Conservation (phyloP, 345 rosid genomes). For the Crucihimalaya himalaica region DNA sequence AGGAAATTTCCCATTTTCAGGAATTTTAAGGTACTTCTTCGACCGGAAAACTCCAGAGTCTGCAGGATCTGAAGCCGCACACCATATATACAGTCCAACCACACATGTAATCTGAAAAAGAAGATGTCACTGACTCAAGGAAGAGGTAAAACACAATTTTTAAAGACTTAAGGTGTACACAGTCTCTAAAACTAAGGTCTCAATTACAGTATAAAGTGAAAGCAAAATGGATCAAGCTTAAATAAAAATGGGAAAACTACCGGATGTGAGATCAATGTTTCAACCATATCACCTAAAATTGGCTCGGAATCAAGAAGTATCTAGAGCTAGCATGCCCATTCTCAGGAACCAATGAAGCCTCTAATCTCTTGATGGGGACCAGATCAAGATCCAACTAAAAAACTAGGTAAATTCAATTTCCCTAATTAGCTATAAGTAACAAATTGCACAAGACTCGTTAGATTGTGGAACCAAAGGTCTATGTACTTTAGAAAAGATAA, state of each 20-base stretch:
- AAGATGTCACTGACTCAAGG: background rate
- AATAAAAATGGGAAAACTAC: background rate
- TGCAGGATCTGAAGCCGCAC: constrained; percentile 93
- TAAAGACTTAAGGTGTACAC: background rate
- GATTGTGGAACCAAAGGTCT: constrained; percentile 23
- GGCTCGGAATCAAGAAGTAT: background rate
- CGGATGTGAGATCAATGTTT: constrained; percentile 1
- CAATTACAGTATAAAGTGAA: background rate
- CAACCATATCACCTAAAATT: background rate
- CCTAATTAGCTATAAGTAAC: constrained; percentile 23
- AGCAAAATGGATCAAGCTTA: constrained; percentile 1
- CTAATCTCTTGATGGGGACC: constrained; percentile 1
- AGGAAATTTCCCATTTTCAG: constrained; percentile 50
- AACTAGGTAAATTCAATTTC: constrained; percentile 7
- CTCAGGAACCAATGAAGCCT: background rate
- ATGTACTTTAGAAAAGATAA: constrained; percentile 23
- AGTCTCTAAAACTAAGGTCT: background rate
- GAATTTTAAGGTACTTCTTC: constrained; percentile 73
- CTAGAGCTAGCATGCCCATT: constrained; percentile 15
- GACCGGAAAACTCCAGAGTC: constrained; percentile 76
- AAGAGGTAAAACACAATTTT: background rate
- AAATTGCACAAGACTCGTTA: background rate
- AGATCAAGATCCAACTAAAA: constrained; percentile 26
- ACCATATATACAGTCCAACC: constrained; percentile 80
- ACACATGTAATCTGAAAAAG: constrained; percentile 63